Evolutionary conservation across 192 early-diverging fungal species (phyloP).

Genomic region (Mortierella hygrophila): DNA sequence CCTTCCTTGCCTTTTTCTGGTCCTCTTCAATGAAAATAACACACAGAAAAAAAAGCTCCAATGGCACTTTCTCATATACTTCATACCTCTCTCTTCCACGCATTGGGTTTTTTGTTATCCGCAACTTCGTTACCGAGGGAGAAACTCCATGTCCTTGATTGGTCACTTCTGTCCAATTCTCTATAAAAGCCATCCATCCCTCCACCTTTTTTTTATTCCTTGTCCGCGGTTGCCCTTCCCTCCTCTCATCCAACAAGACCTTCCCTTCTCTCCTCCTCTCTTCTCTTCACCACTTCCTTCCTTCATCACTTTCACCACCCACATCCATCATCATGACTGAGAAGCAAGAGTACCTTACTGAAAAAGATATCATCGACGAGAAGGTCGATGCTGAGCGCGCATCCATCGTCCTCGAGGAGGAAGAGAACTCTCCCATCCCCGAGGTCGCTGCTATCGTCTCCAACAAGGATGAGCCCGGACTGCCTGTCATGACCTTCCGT

Average conservation of each 20-base stretch:
- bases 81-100: too few species aligned
- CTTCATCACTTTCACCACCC: neutral
- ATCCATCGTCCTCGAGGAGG: slow-evolving; percentile 9
- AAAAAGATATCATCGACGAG: slow-evolving; percentile 1
- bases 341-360: slow-evolving; percentile 9
- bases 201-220: neutral
- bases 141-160: too few species aligned
- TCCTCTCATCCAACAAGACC: neutral
- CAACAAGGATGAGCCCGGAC: slow-evolving; percentile 39
- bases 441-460: slow-evolving; percentile 28
- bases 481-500: slow-evolving; percentile 60
- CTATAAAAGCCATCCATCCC: slow-evolving; percentile 9
- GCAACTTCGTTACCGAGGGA: too few species aligned
- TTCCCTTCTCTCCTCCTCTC: neutral
- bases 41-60: too few species aligned
- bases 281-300: neutral
- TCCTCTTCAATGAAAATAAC: too few species aligned
- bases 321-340: neutral
- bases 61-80: too few species aligned
- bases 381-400: slow-evolving; percentile 1
- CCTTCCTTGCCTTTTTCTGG: too few species aligned
- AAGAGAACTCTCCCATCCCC: slow-evolving; percentile 28
- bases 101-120: too few species aligned
- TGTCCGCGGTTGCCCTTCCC: slow-evolving; percentile 1
- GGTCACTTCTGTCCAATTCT: too few species aligned